A percentile compares a stretch with the other conserved stretches of the same genome.
Conservation (phyloP, 1,139 yeast genomes). For the Petasospora fabianii region DNA sequence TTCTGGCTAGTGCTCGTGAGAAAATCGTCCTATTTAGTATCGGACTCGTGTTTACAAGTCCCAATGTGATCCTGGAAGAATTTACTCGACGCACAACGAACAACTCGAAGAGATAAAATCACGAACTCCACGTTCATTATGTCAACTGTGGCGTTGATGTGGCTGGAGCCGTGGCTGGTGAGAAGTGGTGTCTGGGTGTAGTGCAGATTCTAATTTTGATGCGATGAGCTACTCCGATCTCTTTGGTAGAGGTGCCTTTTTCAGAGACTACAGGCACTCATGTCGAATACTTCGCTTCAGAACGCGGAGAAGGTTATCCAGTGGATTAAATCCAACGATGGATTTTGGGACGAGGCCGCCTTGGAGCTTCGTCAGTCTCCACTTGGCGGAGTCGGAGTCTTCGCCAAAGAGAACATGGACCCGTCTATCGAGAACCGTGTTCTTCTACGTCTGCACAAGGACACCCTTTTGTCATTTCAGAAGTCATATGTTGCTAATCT, state of each 20-base stretch:
- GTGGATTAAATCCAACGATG: constrained; percentile 49
- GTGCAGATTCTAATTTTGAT: no score
- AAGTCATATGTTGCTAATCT: constrained; percentile 67
- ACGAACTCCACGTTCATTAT: no score
- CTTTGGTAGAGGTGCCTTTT: no score
- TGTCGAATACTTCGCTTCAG: constrained; percentile 29
- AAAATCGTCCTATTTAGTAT: neutral
- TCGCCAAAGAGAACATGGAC: constrained; percentile 42
- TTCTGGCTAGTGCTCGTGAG: constrained; percentile 19
- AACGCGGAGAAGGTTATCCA: constrained; percentile 30
- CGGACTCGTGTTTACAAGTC: neutral
- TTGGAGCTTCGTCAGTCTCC: constrained; percentile 46
- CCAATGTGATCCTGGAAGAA: neutral
- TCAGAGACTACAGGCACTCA: no score
- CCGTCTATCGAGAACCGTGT: constrained; percentile 27
- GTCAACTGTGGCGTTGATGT: neutral
- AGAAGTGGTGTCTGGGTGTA: no score
- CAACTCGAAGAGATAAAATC: no score
- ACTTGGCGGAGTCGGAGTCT: constrained; percentile 74
- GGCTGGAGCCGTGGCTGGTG: constrained; percentile 1
- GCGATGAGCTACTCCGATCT: no score
- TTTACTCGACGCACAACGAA: no score
- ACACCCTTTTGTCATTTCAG: constrained; percentile 50
- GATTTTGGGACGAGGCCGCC: constrained; percentile 43
- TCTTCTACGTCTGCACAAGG: constrained; percentile 40